phyloP scores from a whole-genome alignment of 352 stramenopile genomes.

The Phytophthora ohioensis region DNA sequence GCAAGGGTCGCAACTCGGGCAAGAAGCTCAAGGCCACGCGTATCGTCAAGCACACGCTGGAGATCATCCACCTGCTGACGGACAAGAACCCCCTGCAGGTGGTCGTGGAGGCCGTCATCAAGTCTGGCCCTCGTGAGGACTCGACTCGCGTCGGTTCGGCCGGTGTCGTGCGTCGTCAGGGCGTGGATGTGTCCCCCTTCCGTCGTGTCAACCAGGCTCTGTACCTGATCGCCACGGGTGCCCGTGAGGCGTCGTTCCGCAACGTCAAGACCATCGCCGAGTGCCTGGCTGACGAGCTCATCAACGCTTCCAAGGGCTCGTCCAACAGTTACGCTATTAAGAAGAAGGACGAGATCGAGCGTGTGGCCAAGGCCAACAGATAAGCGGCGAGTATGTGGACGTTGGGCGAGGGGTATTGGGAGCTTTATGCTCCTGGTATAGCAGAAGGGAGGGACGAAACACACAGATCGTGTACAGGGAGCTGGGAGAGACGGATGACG shows the following conservation, averaged over 20 bases:
- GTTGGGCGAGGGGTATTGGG: slow-evolving; percentile 18
- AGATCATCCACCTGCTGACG: slow-evolving; percentile 99
- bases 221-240: slow-evolving; percentile 98
- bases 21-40: slow-evolving; percentile 99
- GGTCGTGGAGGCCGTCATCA: slow-evolving; percentile 92
- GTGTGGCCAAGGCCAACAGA: slow-evolving; percentile 99
- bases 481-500: slow-evolving; percentile 9
- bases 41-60: slow-evolving; percentile 99
- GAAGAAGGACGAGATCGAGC: slow-evolving; percentile 99
- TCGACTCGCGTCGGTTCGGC: slow-evolving; percentile 99
- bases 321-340: slow-evolving; percentile 99
- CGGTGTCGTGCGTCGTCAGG: slow-evolving; percentile 99
- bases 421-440: slow-evolving; percentile 6
- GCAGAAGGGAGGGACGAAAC: slow-evolving; percentile 8
- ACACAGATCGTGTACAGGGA: slow-evolving; percentile 19
- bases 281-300: slow-evolving; percentile 99
- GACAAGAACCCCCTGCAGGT: slow-evolving; percentile 99
- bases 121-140: slow-evolving; percentile 98
- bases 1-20: slow-evolving; percentile 98
- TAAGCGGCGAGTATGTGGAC: slow-evolving; percentile 81
- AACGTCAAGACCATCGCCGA: slow-evolving; percentile 99
- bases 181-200: slow-evolving; percentile 99
- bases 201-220: slow-evolving; percentile 99
- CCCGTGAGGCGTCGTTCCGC: slow-evolving; percentile 98
- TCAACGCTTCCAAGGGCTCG: slow-evolving; percentile 99